Evolutionary conservation across 768 basidiomycete genomes (phyloP), one percentile per base, ranked within the genome.

Genomic region (Erythrobasidium yunnanense): DNA sequence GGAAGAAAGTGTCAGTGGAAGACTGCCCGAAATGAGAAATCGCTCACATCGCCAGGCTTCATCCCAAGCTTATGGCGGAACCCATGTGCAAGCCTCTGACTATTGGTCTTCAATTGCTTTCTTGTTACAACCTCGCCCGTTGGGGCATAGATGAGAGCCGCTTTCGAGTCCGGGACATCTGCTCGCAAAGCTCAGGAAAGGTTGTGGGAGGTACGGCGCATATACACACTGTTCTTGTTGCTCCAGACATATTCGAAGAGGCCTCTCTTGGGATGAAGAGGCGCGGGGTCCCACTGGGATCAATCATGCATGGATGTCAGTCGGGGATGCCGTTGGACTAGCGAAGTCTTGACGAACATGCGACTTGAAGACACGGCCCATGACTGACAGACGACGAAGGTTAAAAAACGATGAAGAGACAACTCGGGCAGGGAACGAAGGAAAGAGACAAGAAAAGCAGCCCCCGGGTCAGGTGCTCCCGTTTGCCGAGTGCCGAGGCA

Each of bases 201-300:
- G 33, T n/a, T 8, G 45, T 18, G 33, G 17, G 33, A 35, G 32
- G 8, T n/a, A n/a, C 23, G 54, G 8, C 34, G 54, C 54, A 18
- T 11, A 30, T 55, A 22, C 60, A 23, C 54, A 46, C 65, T 54
- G 65, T 55, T 66, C 38, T 35, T 55, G 54, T 66, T 55, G 34
- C 38, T 46, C 53, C 53, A 66, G 54, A 55, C 53, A 25, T 45
- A 66, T 7, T 66, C 65, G 65, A 66, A 66, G 33, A 66, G 35
- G 42, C 65, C 65, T 27, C 20, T 11, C 22, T 46, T 55, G 8
- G 65, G 65, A 23, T 63, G 38, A 11, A 66, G 35, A 6, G 65
- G 65, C 15, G 52, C 53, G 4, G 65, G 54, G 23, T 55, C 65
- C 53, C 53, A 66, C 53, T 55, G 5, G 20, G 17, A 30, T 23